Evolutionary conservation across 2,329 filamentous ascomycete genomes (phyloP), one percentile per base, ranked within the genome.

Genomic region (Chaetomium strumarium): DNA sequence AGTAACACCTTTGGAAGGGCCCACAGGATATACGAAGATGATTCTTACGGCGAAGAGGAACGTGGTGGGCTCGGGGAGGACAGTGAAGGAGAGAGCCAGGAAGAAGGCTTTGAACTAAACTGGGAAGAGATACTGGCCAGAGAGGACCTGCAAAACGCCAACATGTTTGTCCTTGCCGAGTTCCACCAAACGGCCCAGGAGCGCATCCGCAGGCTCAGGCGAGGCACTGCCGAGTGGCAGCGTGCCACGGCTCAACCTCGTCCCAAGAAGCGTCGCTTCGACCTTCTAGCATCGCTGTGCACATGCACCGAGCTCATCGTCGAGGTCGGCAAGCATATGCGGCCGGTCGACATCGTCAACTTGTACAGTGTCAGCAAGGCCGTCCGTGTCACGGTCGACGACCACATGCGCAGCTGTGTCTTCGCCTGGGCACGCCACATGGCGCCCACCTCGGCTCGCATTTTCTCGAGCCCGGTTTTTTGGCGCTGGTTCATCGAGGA

Each of bases 381-480:
- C 34, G 85, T 88, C 63, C 78, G 89, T 63, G 65, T 70, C 44
- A 72, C 81, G 29, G 66, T 88, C 62, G 78, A 85, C 63, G 70
- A 72, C 47, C 74, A 84, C 59, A 76, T 84, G 64, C 76, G 76
- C 9, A 79, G 79, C 36, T 77, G 79, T 52, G 74, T 89, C 47
- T 70, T 77, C 37, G 67, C 74, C 16, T 81, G 81, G 68, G 77
- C 82, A 1, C 66, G 67, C 1, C 62, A 71, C 49, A 76, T 77
- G 61, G 79, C 80, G 1, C 79, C 81, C 0, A 71, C 79, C 30
- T 76, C 83, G 0, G 72, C 75, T 1, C 64, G 65, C 14, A 72
- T 83, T 55, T 90, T 86, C 66, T 75, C 75, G 16, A 86, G 80
- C 72, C 71, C 72, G 8, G 73, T 80, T 45, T 90, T 86, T 68